Conservation (phyloP, 345 rosid genomes). For the Hevea brasiliensis region DNA sequence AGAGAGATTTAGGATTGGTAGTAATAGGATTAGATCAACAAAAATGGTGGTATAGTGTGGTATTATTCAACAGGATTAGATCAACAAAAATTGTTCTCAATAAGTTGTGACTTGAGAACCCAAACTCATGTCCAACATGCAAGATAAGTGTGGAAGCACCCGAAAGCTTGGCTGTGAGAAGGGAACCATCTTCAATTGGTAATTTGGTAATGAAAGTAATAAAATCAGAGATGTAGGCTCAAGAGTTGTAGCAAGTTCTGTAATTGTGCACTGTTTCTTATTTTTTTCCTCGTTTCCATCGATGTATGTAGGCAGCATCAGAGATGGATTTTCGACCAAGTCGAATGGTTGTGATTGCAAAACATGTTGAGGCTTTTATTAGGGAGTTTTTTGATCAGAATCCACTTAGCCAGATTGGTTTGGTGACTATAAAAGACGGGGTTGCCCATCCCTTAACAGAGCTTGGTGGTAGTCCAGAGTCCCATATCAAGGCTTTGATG, state of each 20-base stretch:
- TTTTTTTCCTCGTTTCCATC: neutral
- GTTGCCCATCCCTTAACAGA: slow-evolving; percentile 76
- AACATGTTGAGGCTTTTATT: slow-evolving; percentile 71
- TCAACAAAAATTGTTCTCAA: too few species aligned
- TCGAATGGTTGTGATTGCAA: slow-evolving; percentile 71
- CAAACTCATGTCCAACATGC: too few species aligned
- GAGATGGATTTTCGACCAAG: slow-evolving; percentile 76
- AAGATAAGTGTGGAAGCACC: too few species aligned
- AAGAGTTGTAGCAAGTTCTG: too few species aligned
- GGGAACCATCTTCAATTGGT: too few species aligned
- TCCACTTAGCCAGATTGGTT: slow-evolving; percentile 83
- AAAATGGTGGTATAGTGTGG: too few species aligned
- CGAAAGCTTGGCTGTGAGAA: too few species aligned
- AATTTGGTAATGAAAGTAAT: neutral
- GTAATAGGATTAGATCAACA: too few species aligned
- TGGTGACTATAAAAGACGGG: slow-evolving; percentile 76
- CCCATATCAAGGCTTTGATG: slow-evolving; percentile 82
- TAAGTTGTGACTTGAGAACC: too few species aligned
- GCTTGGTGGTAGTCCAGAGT: slow-evolving; percentile 94
- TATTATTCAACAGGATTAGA: too few species aligned
- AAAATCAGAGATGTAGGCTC: neutral
- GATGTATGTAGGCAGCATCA: slow-evolving; percentile 66
- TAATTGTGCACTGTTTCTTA: too few species aligned
- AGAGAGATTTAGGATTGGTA: too few species aligned
- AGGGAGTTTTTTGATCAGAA: slow-evolving; percentile 94